Percentiles rank a stretch among this genome's conserved stretches.
phyloP scores from a whole-genome alignment of 805 yeast genomes.

The Ogataea polymorpha region DNA sequence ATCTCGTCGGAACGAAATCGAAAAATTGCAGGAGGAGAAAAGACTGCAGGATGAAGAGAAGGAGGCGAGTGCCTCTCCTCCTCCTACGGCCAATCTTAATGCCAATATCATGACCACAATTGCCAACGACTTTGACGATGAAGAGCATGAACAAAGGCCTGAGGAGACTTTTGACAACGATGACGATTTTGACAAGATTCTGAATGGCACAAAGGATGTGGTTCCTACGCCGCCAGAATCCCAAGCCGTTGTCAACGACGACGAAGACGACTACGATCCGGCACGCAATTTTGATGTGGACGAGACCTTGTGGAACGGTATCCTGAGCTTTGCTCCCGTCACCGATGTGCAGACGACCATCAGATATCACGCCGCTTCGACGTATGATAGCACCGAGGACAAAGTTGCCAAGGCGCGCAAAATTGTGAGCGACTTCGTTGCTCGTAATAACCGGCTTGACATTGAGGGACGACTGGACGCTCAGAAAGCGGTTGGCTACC shows the following conservation, averaged over 20 bases:
- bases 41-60: slow-evolving; percentile 19
- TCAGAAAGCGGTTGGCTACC: slow-evolving; percentile 52
- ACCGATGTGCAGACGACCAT: slow-evolving; percentile 16
- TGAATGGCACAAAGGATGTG: slow-evolving; percentile 14
- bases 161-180: slow-evolving; percentile 14
- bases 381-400: slow-evolving; percentile 5
- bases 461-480: slow-evolving; percentile 65
- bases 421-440: slow-evolving; percentile 19
- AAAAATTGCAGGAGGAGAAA: slow-evolving; percentile 22
- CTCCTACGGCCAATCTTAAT: slow-evolving; percentile 11
- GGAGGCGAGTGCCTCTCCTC: slow-evolving; percentile 6
- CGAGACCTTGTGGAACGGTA: slow-evolving; percentile 23
- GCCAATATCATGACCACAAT: slow-evolving; percentile 12
- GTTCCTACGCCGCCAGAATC: slow-evolving; percentile 18
- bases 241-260: slow-evolving; percentile 9
- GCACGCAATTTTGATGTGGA: slow-evolving; percentile 18
- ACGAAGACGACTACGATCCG: slow-evolving; percentile 24
- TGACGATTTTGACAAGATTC: slow-evolving; percentile 17
- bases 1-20: slow-evolving; percentile 27
- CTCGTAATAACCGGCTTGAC: slow-evolving; percentile 29
- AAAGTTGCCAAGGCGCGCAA: slow-evolving; percentile 12
- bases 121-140: slow-evolving; percentile 5
- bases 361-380: slow-evolving; percentile 17
- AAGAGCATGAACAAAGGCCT: slow-evolving; percentile 6
- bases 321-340: slow-evolving; percentile 19